Evolutionary conservation across 805 yeast species (phyloP).

Genomic region (Candida chauliodis): DNA sequence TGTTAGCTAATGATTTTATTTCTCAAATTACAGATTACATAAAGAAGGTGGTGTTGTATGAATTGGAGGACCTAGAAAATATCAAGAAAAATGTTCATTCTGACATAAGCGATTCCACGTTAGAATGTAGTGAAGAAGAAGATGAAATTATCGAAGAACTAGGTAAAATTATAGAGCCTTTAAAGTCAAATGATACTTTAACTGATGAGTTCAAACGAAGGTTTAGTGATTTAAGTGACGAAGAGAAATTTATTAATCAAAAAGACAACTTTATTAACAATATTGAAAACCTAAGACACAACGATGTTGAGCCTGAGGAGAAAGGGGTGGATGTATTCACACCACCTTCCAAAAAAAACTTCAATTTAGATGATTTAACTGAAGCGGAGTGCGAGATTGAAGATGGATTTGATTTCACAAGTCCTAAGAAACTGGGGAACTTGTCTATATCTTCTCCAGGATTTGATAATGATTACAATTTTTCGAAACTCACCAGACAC

Average conservation of each 20-base stretch:
- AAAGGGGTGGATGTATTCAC: neutral
- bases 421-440: neutral
- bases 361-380: constrained; percentile 3
- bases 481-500: constrained; percentile 6
- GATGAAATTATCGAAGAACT: constrained; percentile 9
- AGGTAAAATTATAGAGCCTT: constrained; percentile 14
- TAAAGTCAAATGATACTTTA: constrained; percentile 25
- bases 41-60: constrained; percentile 7
- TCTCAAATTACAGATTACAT: constrained; percentile 27
- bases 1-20: constrained; percentile 17
- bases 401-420: constrained; percentile 5
- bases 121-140: constrained; percentile 7
- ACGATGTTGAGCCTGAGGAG: constrained; percentile 14
- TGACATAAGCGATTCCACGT: constrained; percentile 8
- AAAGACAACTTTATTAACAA: constrained; percentile 20
- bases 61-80: constrained; percentile 13
- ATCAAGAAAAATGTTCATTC: neutral
- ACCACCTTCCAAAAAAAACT: neutral
- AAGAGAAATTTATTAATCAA: constrained; percentile 2
- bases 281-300: constrained; percentile 27
- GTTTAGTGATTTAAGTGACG: constrained; percentile 8
- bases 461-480: constrained; percentile 7
- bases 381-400: constrained; percentile 10
- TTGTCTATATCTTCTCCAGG: neutral
- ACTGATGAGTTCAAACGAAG: constrained; percentile 7